Percentiles rank a stretch among this genome's conserved stretches.
These are phyloP conservation scores for Solanum okadae DNA, from an alignment of 257 asterid species.

Conservation along the genomic window DNA sequence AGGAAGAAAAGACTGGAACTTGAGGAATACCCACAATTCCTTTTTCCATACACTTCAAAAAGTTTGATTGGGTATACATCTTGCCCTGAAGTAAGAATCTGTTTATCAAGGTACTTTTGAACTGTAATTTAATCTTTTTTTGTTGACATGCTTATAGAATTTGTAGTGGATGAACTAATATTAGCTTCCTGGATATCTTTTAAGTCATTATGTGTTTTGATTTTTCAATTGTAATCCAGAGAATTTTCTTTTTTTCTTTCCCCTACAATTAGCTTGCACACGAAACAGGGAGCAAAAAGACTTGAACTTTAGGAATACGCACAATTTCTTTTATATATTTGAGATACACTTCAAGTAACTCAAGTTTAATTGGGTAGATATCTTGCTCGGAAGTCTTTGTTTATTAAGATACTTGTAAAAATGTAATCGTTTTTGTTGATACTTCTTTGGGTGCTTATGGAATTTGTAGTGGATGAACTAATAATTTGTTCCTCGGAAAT, in stretches of 20 bases:
- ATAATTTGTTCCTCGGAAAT: neutral
- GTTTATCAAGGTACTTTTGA: neutral
- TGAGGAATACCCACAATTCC: neutral
- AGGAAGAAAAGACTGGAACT: neutral
- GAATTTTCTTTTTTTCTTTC: neutral
- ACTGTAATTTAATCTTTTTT: neutral
- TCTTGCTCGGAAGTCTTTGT: neutral
- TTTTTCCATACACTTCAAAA: neutral
- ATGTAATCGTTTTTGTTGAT: neutral
- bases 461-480: neutral
- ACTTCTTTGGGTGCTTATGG: neutral
- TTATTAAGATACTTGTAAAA: neutral
- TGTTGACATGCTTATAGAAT: neutral
- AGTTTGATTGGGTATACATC: neutral
- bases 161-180: neutral
- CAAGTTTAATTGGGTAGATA: neutral
- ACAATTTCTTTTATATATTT: neutral
- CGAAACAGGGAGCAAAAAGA: neutral
- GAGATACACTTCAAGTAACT: neutral
- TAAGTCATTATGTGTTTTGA: neutral
- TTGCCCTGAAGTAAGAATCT: neutral
- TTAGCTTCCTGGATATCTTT: neutral
- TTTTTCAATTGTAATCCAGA: neutral
- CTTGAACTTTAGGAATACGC: neutral
- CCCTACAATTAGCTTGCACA: too few species aligned